Conservation (phyloP, 345 rosid genomes). For the Moringa oleifera region DNA sequence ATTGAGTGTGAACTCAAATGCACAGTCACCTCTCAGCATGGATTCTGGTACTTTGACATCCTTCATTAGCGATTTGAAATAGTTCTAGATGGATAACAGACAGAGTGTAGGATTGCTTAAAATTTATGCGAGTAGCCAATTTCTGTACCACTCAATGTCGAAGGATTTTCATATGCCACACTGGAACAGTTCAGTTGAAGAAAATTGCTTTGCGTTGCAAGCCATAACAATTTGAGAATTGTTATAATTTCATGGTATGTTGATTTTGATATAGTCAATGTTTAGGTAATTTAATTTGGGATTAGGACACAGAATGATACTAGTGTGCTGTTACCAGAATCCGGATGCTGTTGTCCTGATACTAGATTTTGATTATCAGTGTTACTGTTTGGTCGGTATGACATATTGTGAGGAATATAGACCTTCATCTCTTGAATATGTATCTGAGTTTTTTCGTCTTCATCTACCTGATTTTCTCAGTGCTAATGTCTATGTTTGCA, state of each 20-base stretch:
- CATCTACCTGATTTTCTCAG: background rate
- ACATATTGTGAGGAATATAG: too few species aligned
- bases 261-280: background rate
- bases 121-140: background rate
- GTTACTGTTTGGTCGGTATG: background rate
- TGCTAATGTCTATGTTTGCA: background rate
- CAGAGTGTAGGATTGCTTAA: background rate
- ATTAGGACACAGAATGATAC: background rate
- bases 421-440: too few species aligned
- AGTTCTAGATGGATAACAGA: background rate
- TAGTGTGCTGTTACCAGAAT: too few species aligned
- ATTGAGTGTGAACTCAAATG: slow-evolving; percentile 4
- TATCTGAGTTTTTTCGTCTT: background rate
- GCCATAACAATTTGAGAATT: background rate
- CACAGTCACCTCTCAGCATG: background rate
- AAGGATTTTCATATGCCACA: background rate
- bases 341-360: too few species aligned
- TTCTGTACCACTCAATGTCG: too few species aligned
- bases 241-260: background rate
- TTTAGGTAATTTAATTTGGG: background rate
- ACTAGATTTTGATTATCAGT: too few species aligned
- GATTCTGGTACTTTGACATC: slow-evolving; percentile 8
- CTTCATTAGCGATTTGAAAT: background rate
- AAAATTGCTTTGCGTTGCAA: too few species aligned
- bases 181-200: background rate